Percentiles rank a stretch among this genome's conserved stretches.
Evolutionary conservation across 192 early-diverging fungal genomes (phyloP).

Genomic region (Podila verticillata): DNA sequence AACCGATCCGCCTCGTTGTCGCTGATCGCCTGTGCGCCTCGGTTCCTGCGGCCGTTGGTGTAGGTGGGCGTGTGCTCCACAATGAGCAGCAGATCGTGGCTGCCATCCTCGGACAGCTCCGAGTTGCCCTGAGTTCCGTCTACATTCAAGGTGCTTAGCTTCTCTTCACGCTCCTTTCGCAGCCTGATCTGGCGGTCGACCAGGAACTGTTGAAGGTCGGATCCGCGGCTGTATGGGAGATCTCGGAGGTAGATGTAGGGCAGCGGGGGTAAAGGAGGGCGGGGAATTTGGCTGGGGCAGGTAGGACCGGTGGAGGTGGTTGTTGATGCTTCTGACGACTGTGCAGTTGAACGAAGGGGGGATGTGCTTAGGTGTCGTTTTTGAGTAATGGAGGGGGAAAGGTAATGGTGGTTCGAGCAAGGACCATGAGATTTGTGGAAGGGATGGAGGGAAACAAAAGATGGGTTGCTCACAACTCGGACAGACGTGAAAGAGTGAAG

Average conservation of each 20-base stretch:
- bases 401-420: not conserved
- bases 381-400: not conserved
- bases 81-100: constrained; percentile 67
- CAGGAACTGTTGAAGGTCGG: constrained; percentile 35
- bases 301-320: not conserved
- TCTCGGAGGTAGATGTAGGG: constrained; percentile 43
- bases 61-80: constrained; percentile 91
- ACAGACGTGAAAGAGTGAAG: not conserved
- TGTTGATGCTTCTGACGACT: not conserved
- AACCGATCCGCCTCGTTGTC: constrained; percentile 62
- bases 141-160: not conserved
- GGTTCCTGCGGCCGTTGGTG: constrained; percentile 89
- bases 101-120: constrained; percentile 21
- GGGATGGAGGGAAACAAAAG: not conserved
- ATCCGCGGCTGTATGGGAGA: constrained; percentile 37
- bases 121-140: not conserved
- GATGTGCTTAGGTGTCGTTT: not conserved
- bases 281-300: constrained; percentile 30
- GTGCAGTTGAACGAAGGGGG: not conserved
- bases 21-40: constrained; percentile 54
- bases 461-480: not conserved
- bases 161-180: constrained; percentile 26
- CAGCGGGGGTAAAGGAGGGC: constrained; percentile 39
- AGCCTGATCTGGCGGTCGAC: constrained; percentile 42
- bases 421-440: too few species aligned